Evolutionary conservation across 805 yeast species (phyloP).

Genomic region (Pichia exigua): DNA sequence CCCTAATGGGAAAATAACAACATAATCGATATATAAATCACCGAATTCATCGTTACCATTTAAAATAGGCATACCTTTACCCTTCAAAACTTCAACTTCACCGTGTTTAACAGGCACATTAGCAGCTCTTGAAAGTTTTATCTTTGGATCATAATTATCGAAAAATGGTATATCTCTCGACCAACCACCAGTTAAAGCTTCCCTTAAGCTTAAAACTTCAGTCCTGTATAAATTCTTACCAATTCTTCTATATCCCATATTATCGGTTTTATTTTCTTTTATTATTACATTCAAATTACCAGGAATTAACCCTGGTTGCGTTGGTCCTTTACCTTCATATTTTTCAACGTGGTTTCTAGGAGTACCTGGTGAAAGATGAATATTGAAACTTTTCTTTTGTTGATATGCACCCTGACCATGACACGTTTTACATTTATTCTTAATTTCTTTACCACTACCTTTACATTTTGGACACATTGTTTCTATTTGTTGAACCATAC

Average conservation of each 20-base stretch:
- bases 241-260: constrained; percentile 82
- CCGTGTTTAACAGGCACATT: constrained; percentile 56
- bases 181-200: constrained; percentile 82
- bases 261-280: constrained; percentile 44
- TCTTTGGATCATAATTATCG: constrained; percentile 45
- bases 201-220: constrained; percentile 64
- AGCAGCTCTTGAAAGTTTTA: constrained; percentile 37
- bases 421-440: constrained; percentile 61
- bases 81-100: constrained; percentile 60
- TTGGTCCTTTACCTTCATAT: constrained; percentile 73
- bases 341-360: constrained; percentile 51
- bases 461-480: constrained; percentile 70
- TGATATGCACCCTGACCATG: constrained; percentile 59
- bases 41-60: constrained; percentile 47
- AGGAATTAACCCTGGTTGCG: constrained; percentile 70
- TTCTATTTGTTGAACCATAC: constrained; percentile 82
- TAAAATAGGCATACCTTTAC: constrained; percentile 78
- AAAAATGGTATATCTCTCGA: constrained; percentile 54
- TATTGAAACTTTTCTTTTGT: constrained; percentile 46
- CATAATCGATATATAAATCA: constrained; percentile 43
- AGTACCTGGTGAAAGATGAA: constrained; percentile 66
- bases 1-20: constrained; percentile 38
- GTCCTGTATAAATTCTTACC: constrained; percentile 69
- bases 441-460: constrained; percentile 67
- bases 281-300: constrained; percentile 71